phyloP scores from a whole-genome alignment of 768 basidiomycete species.

The Boletus pseudopeckii region DNA sequence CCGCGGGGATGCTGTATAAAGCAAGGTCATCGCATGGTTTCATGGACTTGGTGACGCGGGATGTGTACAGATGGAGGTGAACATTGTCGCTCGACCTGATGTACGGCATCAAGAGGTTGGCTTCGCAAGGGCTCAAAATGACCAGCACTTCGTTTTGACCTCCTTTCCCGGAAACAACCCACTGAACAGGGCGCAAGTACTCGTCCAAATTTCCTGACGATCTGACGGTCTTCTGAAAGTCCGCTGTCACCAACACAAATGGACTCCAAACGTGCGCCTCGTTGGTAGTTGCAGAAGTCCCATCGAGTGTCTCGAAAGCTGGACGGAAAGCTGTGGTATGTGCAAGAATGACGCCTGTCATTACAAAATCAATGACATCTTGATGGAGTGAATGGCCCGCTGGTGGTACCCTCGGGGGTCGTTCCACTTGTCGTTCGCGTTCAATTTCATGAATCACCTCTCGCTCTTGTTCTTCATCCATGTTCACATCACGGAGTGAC shows the following conservation, averaged over 20 bases:
- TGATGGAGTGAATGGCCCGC: conserved; percentile 21
- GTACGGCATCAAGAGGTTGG: conserved; percentile 34
- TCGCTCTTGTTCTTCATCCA: conserved; percentile 51
- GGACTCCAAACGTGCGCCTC: conserved; percentile 24
- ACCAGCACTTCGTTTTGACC: background rate
- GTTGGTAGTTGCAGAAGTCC: conserved; percentile 4
- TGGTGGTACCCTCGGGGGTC: conserved; percentile 29
- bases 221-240: conserved; percentile 15
- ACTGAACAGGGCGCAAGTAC: conserved; percentile 27
- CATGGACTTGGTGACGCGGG: conserved; percentile 35
- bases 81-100: conserved; percentile 34
- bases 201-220: conserved; percentile 4
- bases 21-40: conserved; percentile 35
- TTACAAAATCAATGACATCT: conserved; percentile 25
- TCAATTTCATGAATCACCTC: conserved; percentile 46
- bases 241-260: conserved; percentile 12
- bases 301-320: conserved; percentile 9
- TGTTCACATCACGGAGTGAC: conserved; percentile 13
- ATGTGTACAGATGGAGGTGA: conserved; percentile 42
- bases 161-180: conserved; percentile 21
- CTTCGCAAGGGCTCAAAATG: conserved; percentile 42
- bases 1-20: conserved; percentile 10
- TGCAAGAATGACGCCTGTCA: conserved; percentile 24
- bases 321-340: conserved; percentile 21
- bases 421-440: conserved; percentile 38